These are phyloP conservation scores for Trametes polyzona DNA, from an alignment of 1,284 basidiomycete genomes.

Conservation along the genomic window DNA sequence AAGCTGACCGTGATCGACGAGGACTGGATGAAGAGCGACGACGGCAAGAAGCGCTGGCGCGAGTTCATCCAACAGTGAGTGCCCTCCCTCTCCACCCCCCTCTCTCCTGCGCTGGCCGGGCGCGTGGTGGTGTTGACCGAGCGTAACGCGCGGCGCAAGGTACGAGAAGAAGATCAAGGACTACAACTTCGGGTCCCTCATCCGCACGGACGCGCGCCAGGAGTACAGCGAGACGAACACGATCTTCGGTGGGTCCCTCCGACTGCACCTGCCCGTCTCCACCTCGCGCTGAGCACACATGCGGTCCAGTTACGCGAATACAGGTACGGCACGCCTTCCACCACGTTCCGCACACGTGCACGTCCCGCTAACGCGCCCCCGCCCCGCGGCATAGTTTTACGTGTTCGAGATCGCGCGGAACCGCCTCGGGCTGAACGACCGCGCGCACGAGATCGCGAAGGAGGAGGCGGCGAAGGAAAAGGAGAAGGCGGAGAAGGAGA, in stretches of 20 bases:
- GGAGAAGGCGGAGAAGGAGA: constrained; percentile 51
- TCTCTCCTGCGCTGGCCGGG: background rate
- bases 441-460: constrained; percentile 83
- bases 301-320: constrained; percentile 67
- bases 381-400: constrained; percentile 17
- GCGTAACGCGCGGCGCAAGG: constrained; percentile 37
- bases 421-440: constrained; percentile 89
- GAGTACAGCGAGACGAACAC: constrained; percentile 95
- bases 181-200: constrained; percentile 96
- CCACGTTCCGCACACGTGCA: no score
- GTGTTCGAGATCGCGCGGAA: constrained; percentile 83
- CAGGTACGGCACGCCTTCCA: constrained; percentile 50
- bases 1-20: constrained; percentile 84
- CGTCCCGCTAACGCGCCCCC: background rate
- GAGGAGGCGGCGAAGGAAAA: constrained; percentile 68
- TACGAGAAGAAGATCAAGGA: constrained; percentile 91
- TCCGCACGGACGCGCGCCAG: constrained; percentile 79
- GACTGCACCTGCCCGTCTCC: constrained; percentile 12
- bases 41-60: constrained; percentile 94
- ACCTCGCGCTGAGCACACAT: background rate
- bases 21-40: constrained; percentile 91
- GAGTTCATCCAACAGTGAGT: constrained; percentile 86
- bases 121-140: background rate
- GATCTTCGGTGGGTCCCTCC: constrained; percentile 77
- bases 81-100: no score